Base-by-base conservation (phyloP, 208 protist genomes). In the Novymonas esmeraldas region DNA sequence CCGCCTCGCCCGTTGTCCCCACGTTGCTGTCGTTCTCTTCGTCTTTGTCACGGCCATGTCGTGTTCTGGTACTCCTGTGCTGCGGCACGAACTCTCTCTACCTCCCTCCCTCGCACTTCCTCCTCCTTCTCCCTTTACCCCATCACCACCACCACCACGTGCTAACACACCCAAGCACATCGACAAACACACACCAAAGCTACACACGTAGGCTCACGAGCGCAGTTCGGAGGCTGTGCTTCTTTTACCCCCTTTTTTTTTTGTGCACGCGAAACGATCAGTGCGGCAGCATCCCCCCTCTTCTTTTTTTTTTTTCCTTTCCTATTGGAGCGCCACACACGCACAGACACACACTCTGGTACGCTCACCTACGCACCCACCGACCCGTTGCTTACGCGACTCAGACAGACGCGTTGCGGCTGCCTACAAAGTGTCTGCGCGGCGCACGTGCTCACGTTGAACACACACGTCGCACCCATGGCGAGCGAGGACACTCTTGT, bases 401-500 rank as follows among this genome's bases (percentile, higher is more conserved):
- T 13, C 38, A 9, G 20, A 28, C 52, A 5, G 18, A 41, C 5
- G 11, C 36, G 11, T 14, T 14, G 36, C 36, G 36, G 7, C 36
- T 41, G 36, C 5, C 36, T 41, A 41, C 11, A 5, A 11, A 5
- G 5, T 41, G 7, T 11, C 36, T 41, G 5, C 11, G 5, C 36
- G 36, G 7, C 7, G n/a, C n/a, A n/a, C n/a, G 6, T 24, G 9
- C 50, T 22, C 24, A 55, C 28, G 55, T 1, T 4, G 13, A 31
- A 60, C 2, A 48, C 36, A 1, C 9, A 14, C 11, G n/a, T 33
- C 36, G 2, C 9, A 14, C 11, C 22, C 26, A 70, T 77, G 71
- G 61, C 60, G 3, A 63, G 56, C 31, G 58, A 77, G 28, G 67
- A 68, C 26, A 64, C 38, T 3, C 33, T 78, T 34, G 39, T 77